Base-by-base conservation (phyloP, 2,329 filamentous ascomycete genomes). In the Chlorencoelia australis region DNA sequence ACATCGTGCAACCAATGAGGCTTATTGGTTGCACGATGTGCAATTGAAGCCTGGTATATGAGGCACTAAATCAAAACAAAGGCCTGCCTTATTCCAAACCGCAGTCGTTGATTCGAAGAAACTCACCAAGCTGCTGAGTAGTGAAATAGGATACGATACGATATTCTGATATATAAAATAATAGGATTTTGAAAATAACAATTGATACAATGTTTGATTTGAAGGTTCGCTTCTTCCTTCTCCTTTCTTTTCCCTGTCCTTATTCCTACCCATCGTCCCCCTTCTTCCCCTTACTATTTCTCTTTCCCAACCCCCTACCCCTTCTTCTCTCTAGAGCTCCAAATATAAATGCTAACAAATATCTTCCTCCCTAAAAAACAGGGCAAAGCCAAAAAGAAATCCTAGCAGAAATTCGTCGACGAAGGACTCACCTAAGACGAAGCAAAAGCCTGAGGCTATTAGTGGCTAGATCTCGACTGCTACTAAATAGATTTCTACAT, bases 361-460 rank as follows among this genome's bases (percentile, higher is more conserved):
- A 6, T 3, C 11, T 21, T 2, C n/a, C n/a, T n/a, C n/a, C n/a
- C 7, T 9, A 14, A 14, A 2, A 10, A 26, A 35, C 30, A 56
- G 82, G 76, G 68, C 64, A 93, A 91, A 67, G 75, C 75, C 53
- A 94, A 93, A 72, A 74, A 79, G 65, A 71, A 68, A 52, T 75
- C 80, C 37, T 94, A 86, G 86, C 65, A 85, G 63, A 71, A 77
- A 56, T 54, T 77, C 44, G 72, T 75, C 53, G 73, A 87, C 43
- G 69, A 77, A 42, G 73, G 70, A 33, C 57, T 76, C 48, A 73
- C 48, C 43, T 55, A 72, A 43, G 70, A 79, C 46, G 61, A 77
- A 47, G 87, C 87, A 14, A 81, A 93, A 72, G 68, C 73, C 75
- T 49, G 75, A 79, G 67, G 57, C 66, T 34, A 71, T 79, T 43